These are phyloP conservation scores for Arctium lappa DNA, from an alignment of 129 eudicot genomes.

Conservation along the genomic window DNA sequence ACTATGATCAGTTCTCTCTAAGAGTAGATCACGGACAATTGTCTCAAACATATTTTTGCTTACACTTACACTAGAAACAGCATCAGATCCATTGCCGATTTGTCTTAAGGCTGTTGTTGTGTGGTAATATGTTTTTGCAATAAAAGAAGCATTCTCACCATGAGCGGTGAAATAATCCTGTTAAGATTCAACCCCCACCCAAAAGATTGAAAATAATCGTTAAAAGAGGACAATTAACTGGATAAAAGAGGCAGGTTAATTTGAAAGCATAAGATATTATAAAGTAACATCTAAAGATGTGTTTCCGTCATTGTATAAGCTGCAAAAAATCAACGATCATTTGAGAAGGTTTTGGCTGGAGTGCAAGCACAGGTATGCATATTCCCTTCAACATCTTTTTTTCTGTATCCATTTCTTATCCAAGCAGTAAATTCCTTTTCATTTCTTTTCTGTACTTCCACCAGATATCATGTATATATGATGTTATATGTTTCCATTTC, in stretches of 20 bases:
- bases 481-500: background rate
- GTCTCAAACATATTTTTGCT: conserved; percentile 90
- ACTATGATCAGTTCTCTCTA: conserved; percentile 93
- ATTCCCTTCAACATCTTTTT: background rate
- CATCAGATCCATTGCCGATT: conserved; percentile 71
- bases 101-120: conserved; percentile 87
- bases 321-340: background rate
- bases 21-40: conserved; percentile 76
- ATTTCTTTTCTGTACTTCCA: background rate
- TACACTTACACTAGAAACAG: conserved; percentile 80
- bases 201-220: background rate
- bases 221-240: background rate
- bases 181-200: background rate
- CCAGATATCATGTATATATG: background rate
- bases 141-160: conserved; percentile 84
- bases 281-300: background rate
- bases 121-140: conserved; percentile 86
- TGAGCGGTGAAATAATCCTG: conserved; percentile 95
- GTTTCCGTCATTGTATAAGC: background rate
- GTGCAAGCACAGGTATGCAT: background rate
- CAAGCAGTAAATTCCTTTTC: background rate
- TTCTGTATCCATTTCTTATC: background rate
- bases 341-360: background rate
- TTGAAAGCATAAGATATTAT: background rate
- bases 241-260: background rate